These are phyloP conservation scores for Vitis cinerea DNA, from an alignment of 164 flowering plant species.

Conservation along the genomic window DNA sequence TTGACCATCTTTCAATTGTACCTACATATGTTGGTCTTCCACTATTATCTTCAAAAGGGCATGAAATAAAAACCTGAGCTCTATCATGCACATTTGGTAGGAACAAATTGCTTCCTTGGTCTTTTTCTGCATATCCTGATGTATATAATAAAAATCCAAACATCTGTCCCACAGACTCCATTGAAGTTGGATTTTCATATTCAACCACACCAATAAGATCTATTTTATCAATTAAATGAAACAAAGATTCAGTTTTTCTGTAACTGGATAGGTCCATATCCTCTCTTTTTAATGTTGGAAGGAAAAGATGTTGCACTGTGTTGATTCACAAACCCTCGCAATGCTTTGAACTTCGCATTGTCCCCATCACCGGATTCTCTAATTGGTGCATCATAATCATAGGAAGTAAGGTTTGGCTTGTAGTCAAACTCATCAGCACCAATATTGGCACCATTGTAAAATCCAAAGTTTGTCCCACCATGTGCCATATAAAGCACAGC, in stretches of 20 bases:
- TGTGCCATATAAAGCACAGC: conserved; percentile 98
- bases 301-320: conserved; percentile 53
- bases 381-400: conserved; percentile 99
- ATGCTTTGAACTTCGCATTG: conserved; percentile 69
- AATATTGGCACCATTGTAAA: conserved; percentile 88
- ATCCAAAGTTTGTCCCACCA: conserved; percentile 99
- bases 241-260: conserved; percentile 47
- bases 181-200: conserved; percentile 67
- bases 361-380: conserved; percentile 83
- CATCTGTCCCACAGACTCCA: conserved; percentile 90
- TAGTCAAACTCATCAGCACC: conserved; percentile 61
- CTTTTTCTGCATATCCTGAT: conserved; percentile 50
- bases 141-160: conserved; percentile 74
- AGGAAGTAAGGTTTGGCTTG: conserved; percentile 94
- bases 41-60: conserved; percentile 38
- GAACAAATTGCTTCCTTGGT: conserved; percentile 43
- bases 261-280: conserved; percentile 63
- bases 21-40: conserved; percentile 54
- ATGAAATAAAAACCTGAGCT: conserved; percentile 84
- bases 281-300: conserved; percentile 45
- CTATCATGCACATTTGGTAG: conserved; percentile 93
- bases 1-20: conserved; percentile 75
- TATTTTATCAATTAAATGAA: conserved; percentile 36
- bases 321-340: conserved; percentile 56
- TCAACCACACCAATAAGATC: conserved; percentile 40